Conservation (phyloP, 164 flowering plant genomes). For the Aristolochia californica region DNA sequence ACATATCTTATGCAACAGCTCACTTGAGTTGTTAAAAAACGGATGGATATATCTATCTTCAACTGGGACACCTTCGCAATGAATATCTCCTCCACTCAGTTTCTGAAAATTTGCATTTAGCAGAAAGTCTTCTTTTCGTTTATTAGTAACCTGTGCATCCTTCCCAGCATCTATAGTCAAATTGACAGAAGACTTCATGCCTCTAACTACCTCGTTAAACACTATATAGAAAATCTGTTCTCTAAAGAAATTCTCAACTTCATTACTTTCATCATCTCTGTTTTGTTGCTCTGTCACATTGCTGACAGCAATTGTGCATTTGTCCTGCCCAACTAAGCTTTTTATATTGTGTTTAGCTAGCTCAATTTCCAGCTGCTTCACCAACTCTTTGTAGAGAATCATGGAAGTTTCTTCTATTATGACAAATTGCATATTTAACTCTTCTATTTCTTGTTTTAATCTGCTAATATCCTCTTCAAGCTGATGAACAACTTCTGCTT, state of each 20-base stretch:
- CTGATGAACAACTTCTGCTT: constrained; percentile 1
- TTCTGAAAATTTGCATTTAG: not conserved
- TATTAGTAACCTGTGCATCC: not conserved
- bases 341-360: constrained; percentile 10
- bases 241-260: constrained; percentile 5
- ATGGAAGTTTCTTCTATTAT: constrained; percentile 24
- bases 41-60: not conserved
- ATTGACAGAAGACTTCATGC: not conserved
- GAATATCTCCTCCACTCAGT: not conserved
- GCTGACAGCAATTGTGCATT: constrained; percentile 3
- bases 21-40: constrained; percentile 15
- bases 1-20: constrained; percentile 25
- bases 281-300: too few species aligned
- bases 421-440: constrained; percentile 16
- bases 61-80: constrained; percentile 1
- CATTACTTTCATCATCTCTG: constrained; percentile 15
- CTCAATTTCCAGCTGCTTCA: constrained; percentile 14
- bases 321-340: constrained; percentile 19
- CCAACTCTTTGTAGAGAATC: constrained; percentile 16
- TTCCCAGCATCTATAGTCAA: not conserved
- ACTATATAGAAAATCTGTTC: not conserved
- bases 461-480: constrained; percentile 11
- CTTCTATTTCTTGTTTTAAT: constrained; percentile 30
- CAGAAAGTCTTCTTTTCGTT: not conserved
- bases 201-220: not conserved